Base-by-base conservation (phyloP, 2,329 filamentous ascomycete genomes). In the Diaporthe citri region DNA sequence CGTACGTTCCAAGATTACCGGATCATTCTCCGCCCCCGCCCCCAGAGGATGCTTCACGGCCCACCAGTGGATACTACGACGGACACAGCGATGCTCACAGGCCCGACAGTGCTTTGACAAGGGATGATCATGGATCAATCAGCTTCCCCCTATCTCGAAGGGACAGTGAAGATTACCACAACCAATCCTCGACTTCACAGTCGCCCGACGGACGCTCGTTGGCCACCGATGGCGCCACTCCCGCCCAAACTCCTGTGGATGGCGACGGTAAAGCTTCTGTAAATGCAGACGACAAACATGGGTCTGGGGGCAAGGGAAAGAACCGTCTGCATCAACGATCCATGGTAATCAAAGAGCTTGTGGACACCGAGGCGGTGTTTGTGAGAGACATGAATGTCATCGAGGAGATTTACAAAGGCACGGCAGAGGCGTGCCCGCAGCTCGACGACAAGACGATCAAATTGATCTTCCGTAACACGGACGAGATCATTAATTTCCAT, bases 371-470 rank as follows among this genome's bases (percentile, higher is more conserved):
- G 82, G 92, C 95, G 64, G 92, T 93, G 8, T 98, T 97, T 83
- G 92, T 97, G 74, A 92, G 95, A 77, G 97, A 99, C 82, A 96
- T 99, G 95, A 98, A 96, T 82, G 96, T 99, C 71, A 93, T 98
- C 3, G 95, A 97, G 80, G 96, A 98, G 81, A 98, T 99, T 72
- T 99, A 98, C 88, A 97, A 97, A 84, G 95, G 95, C 57, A 98
- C 97, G 0, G 94, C 95, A 1, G 92, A 94, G 78, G 93, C 94
- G 15, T 95, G 94, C 73, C 91, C 95, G 12, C 91, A 95, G 77
- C 90, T 98, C 39, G 94, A 94, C 57, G 87, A 90, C 56, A 94
- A 96, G 77, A 97, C 97, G 77, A 93, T 97, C 79, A 97, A 96
- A 81, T 89, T 94, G 17, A 91, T 99, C 22, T 99, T 99, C 83